Evolutionary conservation across 371 early-diverging fungal genomes (phyloP), one percentile per base, ranked within the genome.

Genomic region (Mucor mucedo): DNA sequence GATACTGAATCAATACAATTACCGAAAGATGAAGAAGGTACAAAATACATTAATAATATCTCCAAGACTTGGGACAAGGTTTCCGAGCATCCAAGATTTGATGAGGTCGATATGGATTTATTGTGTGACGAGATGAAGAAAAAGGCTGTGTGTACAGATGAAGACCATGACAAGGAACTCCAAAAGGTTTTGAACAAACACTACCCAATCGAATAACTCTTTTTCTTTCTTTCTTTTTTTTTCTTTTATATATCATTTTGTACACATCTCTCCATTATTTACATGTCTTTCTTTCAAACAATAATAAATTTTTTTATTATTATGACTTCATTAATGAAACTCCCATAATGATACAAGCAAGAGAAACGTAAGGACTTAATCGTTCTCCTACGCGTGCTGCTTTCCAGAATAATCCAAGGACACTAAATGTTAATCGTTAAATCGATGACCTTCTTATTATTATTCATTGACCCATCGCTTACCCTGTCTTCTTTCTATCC

Each of bases 321-420:
- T 66, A 86, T 55, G 84, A 80, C 53, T 76, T 80, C 69, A 87
- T 75, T 13, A 86, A 68, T 52, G 81, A 86, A 64, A 92, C 61
- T 5, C 87, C 93, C 93, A 95, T 95, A 49, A 84, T 65, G 38
- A 94, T 74, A 63, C 94, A 94, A 7, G 92, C 91, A 58, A 94
- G 73, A 14, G 93, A 87, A 11, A 95, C 95, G 58, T 94, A 95
- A 32, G 94, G 94, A 55, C 90, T 90, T 53, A 95, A 78, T 35
- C 95, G 87, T 70, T 95, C 95, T 4, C 95, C 93, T 83, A 96
- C 89, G 66, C 95, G 84, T 33, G 95, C 93, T 13, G 89, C 87
- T 70, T 96, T 96, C 95, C 95, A 96, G 62, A 95, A 90, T 47
- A 95, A 73, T 14, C 95, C 95, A 52, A 90, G 73, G 4, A 93